A percentile compares a stretch with the other conserved stretches of the same genome.
phyloP scores from a whole-genome alignment of 208 protist species.

The Giardia muris region DNA sequence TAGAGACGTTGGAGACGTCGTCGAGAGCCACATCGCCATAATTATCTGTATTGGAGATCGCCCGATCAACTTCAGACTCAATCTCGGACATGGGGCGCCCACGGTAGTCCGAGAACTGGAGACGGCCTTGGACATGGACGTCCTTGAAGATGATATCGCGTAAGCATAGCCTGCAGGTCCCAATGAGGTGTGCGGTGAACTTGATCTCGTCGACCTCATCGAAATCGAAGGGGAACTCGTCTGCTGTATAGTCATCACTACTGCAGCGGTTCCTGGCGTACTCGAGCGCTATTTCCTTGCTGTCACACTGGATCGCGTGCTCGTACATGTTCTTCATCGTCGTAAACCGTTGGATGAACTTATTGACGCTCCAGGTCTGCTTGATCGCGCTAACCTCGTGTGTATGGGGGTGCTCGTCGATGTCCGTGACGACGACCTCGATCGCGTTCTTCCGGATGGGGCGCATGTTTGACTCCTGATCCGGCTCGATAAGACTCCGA shows the following conservation, averaged over 20 bases:
- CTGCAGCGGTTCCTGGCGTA: not conserved
- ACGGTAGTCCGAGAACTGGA: slow-evolving; percentile 3
- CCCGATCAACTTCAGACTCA: not conserved
- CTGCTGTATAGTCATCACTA: not conserved
- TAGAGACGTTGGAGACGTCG: not conserved
- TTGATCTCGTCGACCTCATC: not conserved
- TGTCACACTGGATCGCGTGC: not conserved
- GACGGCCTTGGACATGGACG: not conserved
- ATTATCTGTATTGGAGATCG: not conserved
- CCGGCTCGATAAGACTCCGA: not conserved
- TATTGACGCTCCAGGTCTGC: slow-evolving; percentile 3
- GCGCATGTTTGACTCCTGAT: not conserved
- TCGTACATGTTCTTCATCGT: not conserved
- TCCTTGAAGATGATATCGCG: slow-evolving; percentile 1
- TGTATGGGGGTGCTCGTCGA: not conserved
- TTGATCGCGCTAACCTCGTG: not conserved
- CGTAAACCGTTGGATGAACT: not conserved
- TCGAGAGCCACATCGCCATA: not conserved
- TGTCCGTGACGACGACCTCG: not conserved
- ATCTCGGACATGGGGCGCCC: not conserved
- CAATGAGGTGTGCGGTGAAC: not conserved
- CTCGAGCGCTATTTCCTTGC: not conserved
- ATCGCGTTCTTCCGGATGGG: not conserved
- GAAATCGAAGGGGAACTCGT: not conserved
- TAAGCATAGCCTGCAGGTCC: not conserved